phyloP scores from a whole-genome alignment of 306 rosid species.

The Potentilla sterilis region DNA sequence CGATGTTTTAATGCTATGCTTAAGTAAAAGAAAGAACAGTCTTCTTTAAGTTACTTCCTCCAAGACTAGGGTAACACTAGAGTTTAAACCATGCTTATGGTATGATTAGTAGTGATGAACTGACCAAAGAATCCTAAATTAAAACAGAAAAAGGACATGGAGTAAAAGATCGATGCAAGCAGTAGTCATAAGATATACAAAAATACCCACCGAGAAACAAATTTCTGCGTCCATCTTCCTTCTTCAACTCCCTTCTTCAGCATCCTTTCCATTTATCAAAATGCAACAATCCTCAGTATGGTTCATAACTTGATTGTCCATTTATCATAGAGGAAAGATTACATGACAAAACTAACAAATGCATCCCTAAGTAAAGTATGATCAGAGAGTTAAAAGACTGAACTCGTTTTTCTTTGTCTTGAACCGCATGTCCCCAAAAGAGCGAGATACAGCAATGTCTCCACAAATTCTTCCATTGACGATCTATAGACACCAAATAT shows the following conservation, averaged over 20 bases:
- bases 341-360: slow-evolving; percentile 13
- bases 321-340: slow-evolving; percentile 7
- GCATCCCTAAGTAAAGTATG: slow-evolving; percentile 15
- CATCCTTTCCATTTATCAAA: slow-evolving; percentile 62
- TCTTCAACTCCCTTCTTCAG: slow-evolving; percentile 75
- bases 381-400: slow-evolving; percentile 32
- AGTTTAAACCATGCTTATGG: not conserved
- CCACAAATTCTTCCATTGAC: slow-evolving; percentile 92
- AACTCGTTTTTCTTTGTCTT: slow-evolving; percentile 94
- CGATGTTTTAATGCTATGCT: not conserved
- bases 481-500: slow-evolving; percentile 49
- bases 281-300: slow-evolving; percentile 39
- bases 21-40: not conserved
- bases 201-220: slow-evolving; percentile 79
- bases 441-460: slow-evolving; percentile 96
- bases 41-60: not conserved
- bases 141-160: not conserved
- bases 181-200: slow-evolving; percentile 16
- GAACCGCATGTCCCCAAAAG: slow-evolving; percentile 91
- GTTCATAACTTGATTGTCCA: slow-evolving; percentile 10
- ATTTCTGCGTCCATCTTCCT: slow-evolving; percentile 92
- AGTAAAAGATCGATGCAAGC: not conserved
- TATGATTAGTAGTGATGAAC: not conserved
- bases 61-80: not conserved
- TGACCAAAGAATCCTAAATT: not conserved